Percentiles rank a stretch among this genome's conserved stretches.
Conservation (phyloP, 106 monocot species). For the Posidonia australis region DNA sequence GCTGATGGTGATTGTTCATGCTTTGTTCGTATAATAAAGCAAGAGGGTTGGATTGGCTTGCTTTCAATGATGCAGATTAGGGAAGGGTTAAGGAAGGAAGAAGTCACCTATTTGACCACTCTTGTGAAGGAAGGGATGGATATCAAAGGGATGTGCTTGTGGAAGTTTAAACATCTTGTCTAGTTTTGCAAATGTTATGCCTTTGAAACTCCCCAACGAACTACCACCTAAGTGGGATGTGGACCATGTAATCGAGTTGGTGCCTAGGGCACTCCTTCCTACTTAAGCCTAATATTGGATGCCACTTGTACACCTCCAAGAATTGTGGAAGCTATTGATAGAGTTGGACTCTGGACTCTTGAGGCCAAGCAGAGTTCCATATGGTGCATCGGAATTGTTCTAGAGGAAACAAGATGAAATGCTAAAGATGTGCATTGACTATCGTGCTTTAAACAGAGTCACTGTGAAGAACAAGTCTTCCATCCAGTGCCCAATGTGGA, state of each 20-base stretch:
- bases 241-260: not conserved
- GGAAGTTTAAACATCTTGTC: not conserved
- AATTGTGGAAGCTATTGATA: not conserved
- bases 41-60: too few relatives aligned
- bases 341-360: not conserved
- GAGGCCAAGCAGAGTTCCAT: not conserved
- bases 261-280: not conserved
- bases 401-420: not conserved
- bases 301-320: not conserved
- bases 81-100: too few relatives aligned
- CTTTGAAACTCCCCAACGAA: not conserved
- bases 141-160: not conserved
- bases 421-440: not conserved
- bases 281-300: not conserved
- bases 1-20: too few relatives aligned
- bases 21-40: too few relatives aligned
- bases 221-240: not conserved
- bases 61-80: too few relatives aligned
- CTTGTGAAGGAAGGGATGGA: not conserved
- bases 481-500: not conserved
- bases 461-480: not conserved
- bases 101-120: too few relatives aligned
- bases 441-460: slow-evolving; percentile 1
- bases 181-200: not conserved
- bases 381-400: not conserved